These are phyloP conservation scores for Pterulicium gracile DNA, from an alignment of 1,284 basidiomycete species.

Conservation along the genomic window DNA sequence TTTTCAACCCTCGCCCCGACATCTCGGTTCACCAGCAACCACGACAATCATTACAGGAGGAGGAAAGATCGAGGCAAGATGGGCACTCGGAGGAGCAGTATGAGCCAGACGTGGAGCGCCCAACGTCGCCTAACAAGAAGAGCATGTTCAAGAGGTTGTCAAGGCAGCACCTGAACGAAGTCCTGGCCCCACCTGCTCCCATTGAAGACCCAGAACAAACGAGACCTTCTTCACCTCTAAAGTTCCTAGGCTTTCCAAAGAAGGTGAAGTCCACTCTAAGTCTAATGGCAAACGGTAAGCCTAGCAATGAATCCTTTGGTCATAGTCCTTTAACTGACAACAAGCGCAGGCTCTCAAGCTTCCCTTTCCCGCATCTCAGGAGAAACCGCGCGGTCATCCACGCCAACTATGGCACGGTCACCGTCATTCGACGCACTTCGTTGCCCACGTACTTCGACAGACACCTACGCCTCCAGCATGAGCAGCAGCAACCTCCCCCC, in stretches of 20 bases:
- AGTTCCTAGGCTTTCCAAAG: conserved; percentile 33
- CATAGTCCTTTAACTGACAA: conserved; percentile 6
- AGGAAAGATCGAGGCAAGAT: not conserved
- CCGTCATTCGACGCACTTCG: conserved; percentile 15
- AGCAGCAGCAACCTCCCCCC: conserved; percentile 13
- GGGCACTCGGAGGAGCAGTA: not conserved
- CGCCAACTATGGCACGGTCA: conserved; percentile 16
- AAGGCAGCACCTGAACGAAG: conserved; percentile 16
- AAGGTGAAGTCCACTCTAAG: conserved; percentile 43
- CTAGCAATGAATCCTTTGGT: conserved; percentile 4
- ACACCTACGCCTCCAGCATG: conserved; percentile 11
- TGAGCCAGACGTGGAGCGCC: conserved; percentile 9
- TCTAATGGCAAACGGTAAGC: conserved; percentile 32
- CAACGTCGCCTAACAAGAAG: conserved; percentile 22
- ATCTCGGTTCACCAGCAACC: not conserved
- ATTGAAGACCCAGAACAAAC: not conserved
- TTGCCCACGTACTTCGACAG: conserved; percentile 12
- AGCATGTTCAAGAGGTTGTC: conserved; percentile 27
- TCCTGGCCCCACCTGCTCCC: conserved; percentile 8
- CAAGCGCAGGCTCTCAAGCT: conserved; percentile 30
- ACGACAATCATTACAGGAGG: not conserved
- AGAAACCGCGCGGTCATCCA: conserved; percentile 18
- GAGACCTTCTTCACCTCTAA: conserved; percentile 21
- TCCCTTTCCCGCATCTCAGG: conserved; percentile 27
- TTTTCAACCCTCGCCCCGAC: not conserved